These are phyloP conservation scores for Earliella scabrosa DNA, from an alignment of 1,284 basidiomycete genomes.

Conservation along the genomic window DNA sequence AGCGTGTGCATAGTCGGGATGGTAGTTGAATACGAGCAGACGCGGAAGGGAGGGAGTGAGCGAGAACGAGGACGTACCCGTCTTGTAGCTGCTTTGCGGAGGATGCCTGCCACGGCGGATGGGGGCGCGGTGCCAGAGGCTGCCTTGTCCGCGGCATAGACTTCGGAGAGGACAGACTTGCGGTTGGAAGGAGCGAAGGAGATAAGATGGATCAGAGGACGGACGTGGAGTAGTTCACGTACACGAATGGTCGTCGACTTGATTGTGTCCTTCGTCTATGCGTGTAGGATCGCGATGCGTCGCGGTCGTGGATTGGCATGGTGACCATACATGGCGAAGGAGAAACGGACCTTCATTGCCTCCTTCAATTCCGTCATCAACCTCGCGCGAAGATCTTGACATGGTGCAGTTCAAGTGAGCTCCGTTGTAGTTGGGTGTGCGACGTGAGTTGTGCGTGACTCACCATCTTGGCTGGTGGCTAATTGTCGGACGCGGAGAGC, in stretches of 20 bases:
- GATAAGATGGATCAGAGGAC: too few species aligned
- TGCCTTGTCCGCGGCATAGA: constrained; percentile 69
- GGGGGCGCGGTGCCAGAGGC: constrained; percentile 44
- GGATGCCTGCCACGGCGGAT: constrained; percentile 50
- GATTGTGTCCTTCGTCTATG: constrained; percentile 57
- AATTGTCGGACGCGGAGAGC: too few species aligned
- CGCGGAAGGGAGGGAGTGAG: background rate
- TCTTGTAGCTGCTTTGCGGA: constrained; percentile 61
- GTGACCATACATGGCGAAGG: background rate
- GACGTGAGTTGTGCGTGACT: too few species aligned
- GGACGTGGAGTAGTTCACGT: constrained; percentile 26
- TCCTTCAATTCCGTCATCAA: constrained; percentile 38
- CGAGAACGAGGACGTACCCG: constrained; percentile 49
- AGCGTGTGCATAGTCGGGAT: background rate
- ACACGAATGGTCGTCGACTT: constrained; percentile 67
- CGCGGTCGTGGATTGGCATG: constrained; percentile 7
- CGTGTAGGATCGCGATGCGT: too few species aligned
- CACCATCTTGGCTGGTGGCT: too few species aligned
- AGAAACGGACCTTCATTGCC: constrained; percentile 64
- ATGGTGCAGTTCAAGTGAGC: too few species aligned
- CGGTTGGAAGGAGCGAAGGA: too few species aligned
- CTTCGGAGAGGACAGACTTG: constrained; percentile 70
- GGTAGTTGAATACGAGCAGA: background rate
- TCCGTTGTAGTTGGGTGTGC: too few species aligned
- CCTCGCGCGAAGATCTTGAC: constrained; percentile 29